phyloP scores from a whole-genome alignment of 148 eudicot species.

The Rhododendron kiyosumense region DNA sequence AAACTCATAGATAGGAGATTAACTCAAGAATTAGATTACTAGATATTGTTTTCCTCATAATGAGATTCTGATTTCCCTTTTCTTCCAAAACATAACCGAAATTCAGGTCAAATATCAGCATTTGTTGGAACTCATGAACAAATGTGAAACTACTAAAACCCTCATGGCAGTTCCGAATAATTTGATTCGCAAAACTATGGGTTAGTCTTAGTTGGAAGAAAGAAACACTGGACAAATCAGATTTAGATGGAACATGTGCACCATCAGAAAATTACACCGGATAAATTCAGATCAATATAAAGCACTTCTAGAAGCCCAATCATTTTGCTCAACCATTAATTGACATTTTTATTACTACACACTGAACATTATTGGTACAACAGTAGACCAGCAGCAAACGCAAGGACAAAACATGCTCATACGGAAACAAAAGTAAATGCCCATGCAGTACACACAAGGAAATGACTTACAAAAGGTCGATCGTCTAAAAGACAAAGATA shows the following conservation, averaged over 20 bases:
- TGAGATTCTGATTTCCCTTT: too few relatives aligned
- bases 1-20: too few relatives aligned
- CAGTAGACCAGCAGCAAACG: neutral
- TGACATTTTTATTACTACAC: neutral
- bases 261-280: neutral
- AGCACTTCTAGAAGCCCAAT: slow-evolving; percentile 1
- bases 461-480: neutral
- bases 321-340: neutral
- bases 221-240: neutral
- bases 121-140: too few relatives aligned
- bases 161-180: too few relatives aligned
- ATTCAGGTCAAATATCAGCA: too few relatives aligned
- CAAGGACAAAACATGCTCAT: neutral
- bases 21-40: too few relatives aligned
- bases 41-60: too few relatives aligned
- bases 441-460: neutral
- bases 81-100: too few relatives aligned
- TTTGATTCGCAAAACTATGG: too few relatives aligned
- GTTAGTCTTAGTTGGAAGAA: neutral
- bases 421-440: neutral
- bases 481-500: too few relatives aligned
- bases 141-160: too few relatives aligned
- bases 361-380: neutral
- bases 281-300: neutral
- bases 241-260: neutral